Evolutionary conservation across 2,329 filamentous ascomycete genomes (phyloP).

Genomic region (Alternaria consortialis): DNA sequence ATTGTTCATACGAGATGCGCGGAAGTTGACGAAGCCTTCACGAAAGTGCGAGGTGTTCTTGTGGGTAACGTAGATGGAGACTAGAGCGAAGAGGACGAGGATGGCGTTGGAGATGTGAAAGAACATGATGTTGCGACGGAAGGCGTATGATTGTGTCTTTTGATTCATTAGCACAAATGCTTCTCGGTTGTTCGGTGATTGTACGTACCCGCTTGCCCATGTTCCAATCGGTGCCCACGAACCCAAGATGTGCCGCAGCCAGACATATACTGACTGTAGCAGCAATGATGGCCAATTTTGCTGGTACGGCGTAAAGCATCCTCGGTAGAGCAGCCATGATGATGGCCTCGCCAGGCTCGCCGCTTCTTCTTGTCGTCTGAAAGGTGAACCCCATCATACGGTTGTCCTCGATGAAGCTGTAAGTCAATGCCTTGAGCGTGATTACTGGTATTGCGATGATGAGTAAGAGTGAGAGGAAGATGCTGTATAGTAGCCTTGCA

Average conservation of each 20-base stretch:
- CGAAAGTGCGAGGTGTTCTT: conserved; percentile 41
- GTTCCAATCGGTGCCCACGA: conserved; percentile 39
- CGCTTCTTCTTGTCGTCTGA: conserved; percentile 23
- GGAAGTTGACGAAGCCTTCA: conserved; percentile 36
- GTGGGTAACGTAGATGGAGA: conserved; percentile 43
- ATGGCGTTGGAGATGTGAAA: conserved; percentile 42
- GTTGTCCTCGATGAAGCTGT: conserved; percentile 47
- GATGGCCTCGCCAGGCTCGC: conserved; percentile 15
- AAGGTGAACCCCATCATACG: conserved; percentile 42
- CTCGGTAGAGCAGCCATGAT: conserved; percentile 43
- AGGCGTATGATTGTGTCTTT: conserved; percentile 43
- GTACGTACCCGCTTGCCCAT: conserved; percentile 33
- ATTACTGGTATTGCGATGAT: conserved; percentile 33
- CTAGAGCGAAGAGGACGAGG: conserved; percentile 43
- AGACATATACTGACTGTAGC: conserved; percentile 34
- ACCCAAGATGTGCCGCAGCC: conserved; percentile 30
- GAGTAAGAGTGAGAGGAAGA: conserved; percentile 31
- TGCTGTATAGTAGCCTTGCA: conserved; percentile 30
- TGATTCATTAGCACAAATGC: neutral
- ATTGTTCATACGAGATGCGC: conserved; percentile 28
- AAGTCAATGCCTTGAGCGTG: conserved; percentile 40
- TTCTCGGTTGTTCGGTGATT: neutral
- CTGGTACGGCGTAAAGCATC: conserved; percentile 36
- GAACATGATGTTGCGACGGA: conserved; percentile 48
- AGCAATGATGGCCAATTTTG: conserved; percentile 40